These are phyloP conservation scores for Peronospora destructor DNA, from an alignment of 352 stramenopile species.

Conservation along the genomic window DNA sequence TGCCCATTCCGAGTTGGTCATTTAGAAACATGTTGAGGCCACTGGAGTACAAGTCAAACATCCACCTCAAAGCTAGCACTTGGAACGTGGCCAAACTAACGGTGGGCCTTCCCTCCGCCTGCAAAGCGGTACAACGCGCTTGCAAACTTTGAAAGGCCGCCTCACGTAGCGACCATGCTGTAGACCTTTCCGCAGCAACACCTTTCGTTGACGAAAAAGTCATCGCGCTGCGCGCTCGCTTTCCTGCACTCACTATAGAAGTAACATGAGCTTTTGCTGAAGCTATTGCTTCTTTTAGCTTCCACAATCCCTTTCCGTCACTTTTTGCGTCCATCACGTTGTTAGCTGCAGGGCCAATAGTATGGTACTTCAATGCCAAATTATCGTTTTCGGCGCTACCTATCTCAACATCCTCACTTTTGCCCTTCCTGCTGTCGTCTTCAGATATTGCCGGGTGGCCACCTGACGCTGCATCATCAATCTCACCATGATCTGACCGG, in stretches of 20 bases:
- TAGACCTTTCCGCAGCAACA: conserved; percentile 8
- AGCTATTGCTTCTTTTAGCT: conserved; percentile 12
- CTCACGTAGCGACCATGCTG: conserved; percentile 17
- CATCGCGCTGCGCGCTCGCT: conserved; percentile 44
- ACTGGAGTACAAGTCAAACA: conserved; percentile 61
- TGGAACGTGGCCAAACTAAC: conserved; percentile 71
- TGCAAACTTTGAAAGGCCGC: conserved; percentile 26
- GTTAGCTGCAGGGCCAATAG: conserved; percentile 26
- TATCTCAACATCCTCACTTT: conserved; percentile 15
- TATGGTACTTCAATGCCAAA: conserved; percentile 36
- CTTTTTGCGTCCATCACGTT: conserved; percentile 13
- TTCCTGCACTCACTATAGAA: conserved; percentile 40
- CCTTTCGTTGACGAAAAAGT: conserved; percentile 16
- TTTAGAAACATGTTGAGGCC: conserved; percentile 74
- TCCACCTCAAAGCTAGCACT: conserved; percentile 68
- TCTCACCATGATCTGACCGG: conserved; percentile 8
- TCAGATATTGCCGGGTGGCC: conserved; percentile 12
- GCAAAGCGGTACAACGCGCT: conserved; percentile 17
- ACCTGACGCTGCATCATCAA: conserved; percentile 6
- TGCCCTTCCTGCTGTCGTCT: conserved; percentile 20
- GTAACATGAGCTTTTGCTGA: conserved; percentile 33
- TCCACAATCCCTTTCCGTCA: conserved; percentile 11
- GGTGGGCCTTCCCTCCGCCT: conserved; percentile 23
- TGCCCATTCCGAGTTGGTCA: conserved; percentile 84
- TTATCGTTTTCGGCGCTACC: conserved; percentile 4